phyloP scores from a whole-genome alignment of 1,284 basidiomycete species.

The Coniferiporia sulphurascens region DNA sequence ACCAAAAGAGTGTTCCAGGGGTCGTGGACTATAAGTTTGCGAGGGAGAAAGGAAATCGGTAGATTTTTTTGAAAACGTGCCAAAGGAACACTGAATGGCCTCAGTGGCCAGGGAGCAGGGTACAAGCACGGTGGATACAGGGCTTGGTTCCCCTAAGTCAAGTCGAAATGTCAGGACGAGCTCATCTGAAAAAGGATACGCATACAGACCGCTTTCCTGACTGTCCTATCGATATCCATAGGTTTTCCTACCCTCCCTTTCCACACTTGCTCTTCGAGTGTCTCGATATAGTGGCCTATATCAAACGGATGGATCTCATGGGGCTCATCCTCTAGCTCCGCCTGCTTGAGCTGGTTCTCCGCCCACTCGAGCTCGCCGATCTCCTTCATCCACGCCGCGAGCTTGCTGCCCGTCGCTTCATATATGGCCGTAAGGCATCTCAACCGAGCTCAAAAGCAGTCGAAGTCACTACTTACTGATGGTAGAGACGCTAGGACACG shows the following conservation, averaged over 20 bases:
- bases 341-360: conserved; percentile 31
- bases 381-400: conserved; percentile 31
- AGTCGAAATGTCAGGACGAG: neutral
- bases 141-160: conserved; percentile 17
- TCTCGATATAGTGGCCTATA: conserved; percentile 26
- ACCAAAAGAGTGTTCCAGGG: conserved; percentile 21
- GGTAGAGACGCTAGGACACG: conserved; percentile 15
- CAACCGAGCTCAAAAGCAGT: neutral
- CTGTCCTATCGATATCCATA: conserved; percentile 7
- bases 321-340: conserved; percentile 35
- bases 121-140: conserved; percentile 30
- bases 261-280: conserved; percentile 22
- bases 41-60: conserved; percentile 23
- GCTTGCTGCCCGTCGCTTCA: conserved; percentile 33
- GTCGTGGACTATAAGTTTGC: conserved; percentile 27
- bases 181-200: neutral
- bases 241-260: conserved; percentile 8
- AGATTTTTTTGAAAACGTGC: conserved; percentile 21
- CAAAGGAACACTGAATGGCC: conserved; percentile 24
- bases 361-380: conserved; percentile 33
- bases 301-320: conserved; percentile 27
- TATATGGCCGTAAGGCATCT: neutral
- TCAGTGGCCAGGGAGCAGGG: conserved; percentile 32
- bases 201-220: neutral
- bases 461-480: conserved; percentile 16